Evolutionary conservation across 257 asterid species (phyloP).

Genomic region (Thymus mandschuricus): DNA sequence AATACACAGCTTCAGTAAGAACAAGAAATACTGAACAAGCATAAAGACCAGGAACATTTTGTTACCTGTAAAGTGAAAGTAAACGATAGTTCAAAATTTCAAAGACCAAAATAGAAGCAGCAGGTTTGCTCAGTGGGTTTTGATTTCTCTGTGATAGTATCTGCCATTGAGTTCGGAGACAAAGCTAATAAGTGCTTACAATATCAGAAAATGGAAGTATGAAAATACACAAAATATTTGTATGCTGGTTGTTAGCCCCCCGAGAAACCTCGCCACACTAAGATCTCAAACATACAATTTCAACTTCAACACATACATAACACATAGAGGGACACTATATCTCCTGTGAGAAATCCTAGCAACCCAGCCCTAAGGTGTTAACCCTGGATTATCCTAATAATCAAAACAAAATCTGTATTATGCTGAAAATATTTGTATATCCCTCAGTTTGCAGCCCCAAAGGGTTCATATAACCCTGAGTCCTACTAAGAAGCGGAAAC

Average conservation of each 20-base stretch:
- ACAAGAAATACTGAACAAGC: constrained; percentile 19
- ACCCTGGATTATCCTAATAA: too few relatives aligned
- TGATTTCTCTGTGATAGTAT: constrained; percentile 84
- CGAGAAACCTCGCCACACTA: background rate
- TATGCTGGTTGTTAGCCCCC: background rate
- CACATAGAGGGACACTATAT: constrained; percentile 10
- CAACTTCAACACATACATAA: constrained; percentile 1
- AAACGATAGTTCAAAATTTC: constrained; percentile 94
- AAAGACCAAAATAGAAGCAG: constrained; percentile 80
- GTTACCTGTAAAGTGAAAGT: constrained; percentile 91
- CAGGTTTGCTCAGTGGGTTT: constrained; percentile 73
- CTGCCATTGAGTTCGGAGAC: constrained; percentile 51
- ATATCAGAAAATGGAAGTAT: constrained; percentile 11
- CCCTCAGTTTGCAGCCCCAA: too few relatives aligned
- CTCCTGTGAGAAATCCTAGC: too few relatives aligned
- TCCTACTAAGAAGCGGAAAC: too few relatives aligned
- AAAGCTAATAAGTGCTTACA: constrained; percentile 31
- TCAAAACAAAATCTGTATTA: too few relatives aligned
- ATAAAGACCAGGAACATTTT: constrained; percentile 11
- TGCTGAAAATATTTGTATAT: too few relatives aligned
- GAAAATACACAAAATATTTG: background rate
- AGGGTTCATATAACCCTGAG: too few relatives aligned
- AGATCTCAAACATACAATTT: background rate
- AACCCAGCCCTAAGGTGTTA: too few relatives aligned
- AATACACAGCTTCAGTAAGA: constrained; percentile 20